Evolutionary conservation across 2,329 filamentous ascomycete genomes (phyloP).

Genomic region (Teratosphaeria pseudoeucalypti): DNA sequence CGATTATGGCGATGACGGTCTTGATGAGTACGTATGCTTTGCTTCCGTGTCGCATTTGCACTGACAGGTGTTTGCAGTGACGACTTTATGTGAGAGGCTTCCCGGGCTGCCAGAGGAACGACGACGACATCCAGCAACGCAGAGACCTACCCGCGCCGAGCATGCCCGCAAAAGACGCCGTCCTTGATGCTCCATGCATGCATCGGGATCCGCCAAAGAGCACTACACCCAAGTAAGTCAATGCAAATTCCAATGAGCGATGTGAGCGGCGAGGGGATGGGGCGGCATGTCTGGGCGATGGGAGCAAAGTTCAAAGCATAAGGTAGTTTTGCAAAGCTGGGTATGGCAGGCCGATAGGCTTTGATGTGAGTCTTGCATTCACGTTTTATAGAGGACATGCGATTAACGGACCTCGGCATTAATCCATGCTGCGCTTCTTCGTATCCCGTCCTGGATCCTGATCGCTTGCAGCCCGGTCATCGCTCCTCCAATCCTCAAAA

Average conservation of each 20-base stretch:
- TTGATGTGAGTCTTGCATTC: background rate
- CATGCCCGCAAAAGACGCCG: background rate
- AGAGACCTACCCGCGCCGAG: background rate
- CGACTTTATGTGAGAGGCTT: conserved; percentile 57
- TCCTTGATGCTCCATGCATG: background rate
- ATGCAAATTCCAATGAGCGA: background rate
- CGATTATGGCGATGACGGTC: conserved; percentile 66
- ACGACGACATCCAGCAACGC: background rate
- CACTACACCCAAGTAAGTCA: background rate
- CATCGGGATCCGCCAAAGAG: background rate
- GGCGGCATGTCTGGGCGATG: background rate
- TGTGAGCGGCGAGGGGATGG: background rate
- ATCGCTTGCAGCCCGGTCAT: background rate
- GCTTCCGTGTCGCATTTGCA: background rate
- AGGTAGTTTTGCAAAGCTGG: background rate
- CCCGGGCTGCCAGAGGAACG: background rate
- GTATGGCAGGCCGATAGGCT: background rate
- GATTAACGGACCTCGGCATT: background rate
- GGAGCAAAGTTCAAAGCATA: background rate
- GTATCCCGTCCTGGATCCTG: background rate
- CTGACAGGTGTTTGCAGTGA: conserved; percentile 37
- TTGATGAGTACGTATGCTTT: conserved; percentile 63
- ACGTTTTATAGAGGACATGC: background rate
- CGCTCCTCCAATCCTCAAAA: background rate
- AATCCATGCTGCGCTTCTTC: background rate